Conservation (phyloP, 2,329 filamentous ascomycete genomes). For the Phyllosticta paracitricarpa region DNA sequence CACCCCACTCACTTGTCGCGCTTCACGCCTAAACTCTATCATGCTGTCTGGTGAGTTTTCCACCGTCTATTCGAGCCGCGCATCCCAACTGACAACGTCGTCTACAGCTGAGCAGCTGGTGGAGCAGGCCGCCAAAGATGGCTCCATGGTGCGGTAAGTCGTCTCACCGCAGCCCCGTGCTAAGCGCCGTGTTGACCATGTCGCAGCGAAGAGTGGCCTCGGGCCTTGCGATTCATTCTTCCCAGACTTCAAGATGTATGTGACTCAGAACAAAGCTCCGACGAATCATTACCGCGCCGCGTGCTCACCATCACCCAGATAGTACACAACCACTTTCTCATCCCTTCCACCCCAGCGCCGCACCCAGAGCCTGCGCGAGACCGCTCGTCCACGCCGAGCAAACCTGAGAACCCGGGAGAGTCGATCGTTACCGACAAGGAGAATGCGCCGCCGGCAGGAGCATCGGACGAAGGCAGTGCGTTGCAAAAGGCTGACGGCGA, state of each 20-base stretch:
- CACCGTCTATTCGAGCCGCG: not conserved
- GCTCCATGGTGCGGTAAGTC: constrained; percentile 48
- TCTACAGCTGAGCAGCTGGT: constrained; percentile 38
- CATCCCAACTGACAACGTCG: not conserved
- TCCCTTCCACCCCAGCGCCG: constrained; percentile 47
- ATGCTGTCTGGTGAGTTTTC: constrained; percentile 6
- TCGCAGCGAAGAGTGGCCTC: constrained; percentile 58
- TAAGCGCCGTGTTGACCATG: constrained; percentile 20
- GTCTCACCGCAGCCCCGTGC: constrained; percentile 9
- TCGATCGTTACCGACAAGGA: constrained; percentile 59
- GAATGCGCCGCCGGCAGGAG: constrained; percentile 44
- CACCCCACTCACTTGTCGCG: not conserved
- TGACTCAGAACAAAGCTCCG: not conserved
- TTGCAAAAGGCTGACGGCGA: not conserved
- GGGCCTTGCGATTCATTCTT: constrained; percentile 54
- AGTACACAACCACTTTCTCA: constrained; percentile 60
- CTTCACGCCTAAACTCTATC: not conserved
- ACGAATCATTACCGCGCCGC: constrained; percentile 5
- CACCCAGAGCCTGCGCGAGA: constrained; percentile 31
- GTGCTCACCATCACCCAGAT: constrained; percentile 44
- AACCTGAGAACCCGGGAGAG: constrained; percentile 15
- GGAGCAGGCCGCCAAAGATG: constrained; percentile 47
- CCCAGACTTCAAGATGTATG: constrained; percentile 56
- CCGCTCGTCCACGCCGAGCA: constrained; percentile 16
- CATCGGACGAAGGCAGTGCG: not conserved